Base-by-base conservation (phyloP, 352 stramenopile genomes). In the Phytophthora nicotianae region DNA sequence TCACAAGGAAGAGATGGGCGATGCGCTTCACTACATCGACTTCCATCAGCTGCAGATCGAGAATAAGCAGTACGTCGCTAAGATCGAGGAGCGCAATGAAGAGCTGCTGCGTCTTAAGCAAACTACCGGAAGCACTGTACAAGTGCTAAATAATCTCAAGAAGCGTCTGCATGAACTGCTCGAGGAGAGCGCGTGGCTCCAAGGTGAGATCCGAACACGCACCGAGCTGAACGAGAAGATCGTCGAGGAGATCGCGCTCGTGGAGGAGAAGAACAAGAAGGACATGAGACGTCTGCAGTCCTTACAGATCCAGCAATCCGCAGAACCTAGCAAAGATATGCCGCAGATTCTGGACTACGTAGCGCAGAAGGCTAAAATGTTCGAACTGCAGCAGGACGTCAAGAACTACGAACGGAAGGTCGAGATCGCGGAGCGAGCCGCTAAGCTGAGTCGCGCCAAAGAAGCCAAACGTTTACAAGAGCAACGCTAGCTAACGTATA, bases 11-110 rank as follows among this genome's bases (percentile, higher is more conserved):
- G 94, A 98, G 41, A 97, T 98, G 88, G 93, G 94, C 17, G 94
- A 98, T 54, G 90, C 91, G 8, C 77, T 98, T 6, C 93, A 98
- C 63, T 98, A 98, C 74, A 98, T 98, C 42, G 94, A 98, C 49
- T 98, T 98, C 50, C 94, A 98, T 68, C 89, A 96, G 56, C 77
- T 98, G 10, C 94, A 98, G 75, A 98, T 98, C 48, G 94, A 98
- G 70, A 98, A 98, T 81, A 98, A 98, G 55, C 93, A 98, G 74
- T 98, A 98, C 75, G 79, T 98, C 7, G 80, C 83, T 49, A 98
- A 96, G 65, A 98, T 98, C 58, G 94, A 98, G 65, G 94, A 98
- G 75, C 78, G 91, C 27, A 98, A 98, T 56, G 85, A 97, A 65
- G 92, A 98, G 73, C 75, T 98, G 13, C 78, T 98, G 58, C 89